These are phyloP conservation scores for Trametes gibbosa DNA, from an alignment of 768 basidiomycete genomes.

Conservation along the genomic window DNA sequence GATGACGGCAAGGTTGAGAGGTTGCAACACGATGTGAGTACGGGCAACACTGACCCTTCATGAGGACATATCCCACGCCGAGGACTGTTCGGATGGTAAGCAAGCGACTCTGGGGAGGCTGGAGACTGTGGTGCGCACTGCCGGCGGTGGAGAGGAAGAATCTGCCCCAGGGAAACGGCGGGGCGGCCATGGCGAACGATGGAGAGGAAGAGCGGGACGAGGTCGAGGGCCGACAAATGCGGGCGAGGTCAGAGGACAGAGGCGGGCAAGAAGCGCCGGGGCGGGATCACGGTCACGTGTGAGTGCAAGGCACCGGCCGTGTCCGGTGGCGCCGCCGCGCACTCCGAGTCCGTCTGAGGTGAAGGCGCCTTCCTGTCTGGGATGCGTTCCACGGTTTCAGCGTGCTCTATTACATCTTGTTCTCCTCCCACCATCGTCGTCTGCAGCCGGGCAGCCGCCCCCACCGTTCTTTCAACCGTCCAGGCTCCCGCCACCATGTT, in stretches of 20 bases:
- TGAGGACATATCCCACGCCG: conserved; percentile 32
- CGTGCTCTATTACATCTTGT: neutral
- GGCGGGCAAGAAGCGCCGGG: neutral
- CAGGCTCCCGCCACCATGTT: conserved; percentile 5
- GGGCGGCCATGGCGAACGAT: conserved; percentile 15
- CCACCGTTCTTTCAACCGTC: neutral
- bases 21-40: neutral
- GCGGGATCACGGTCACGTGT: neutral
- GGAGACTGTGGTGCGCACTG: conserved; percentile 23
- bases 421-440: neutral
- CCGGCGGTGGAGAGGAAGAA: conserved; percentile 27
- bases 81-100: conserved; percentile 26
- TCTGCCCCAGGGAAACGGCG: conserved; percentile 32
- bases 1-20: neutral
- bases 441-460: neutral
- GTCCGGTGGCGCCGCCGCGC: neutral
- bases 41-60: conserved; percentile 26
- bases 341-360: too few species aligned
- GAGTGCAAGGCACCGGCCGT: too few species aligned
- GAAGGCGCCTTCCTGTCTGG: neutral
- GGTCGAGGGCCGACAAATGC: neutral
- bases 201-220: neutral
- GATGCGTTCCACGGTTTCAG: neutral
- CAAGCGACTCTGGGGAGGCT: neutral
- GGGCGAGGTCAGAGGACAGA: neutral